These are phyloP conservation scores for Raffaelea ambrosiae DNA, from an alignment of 2,329 filamentous ascomycete species.

Conservation along the genomic window DNA sequence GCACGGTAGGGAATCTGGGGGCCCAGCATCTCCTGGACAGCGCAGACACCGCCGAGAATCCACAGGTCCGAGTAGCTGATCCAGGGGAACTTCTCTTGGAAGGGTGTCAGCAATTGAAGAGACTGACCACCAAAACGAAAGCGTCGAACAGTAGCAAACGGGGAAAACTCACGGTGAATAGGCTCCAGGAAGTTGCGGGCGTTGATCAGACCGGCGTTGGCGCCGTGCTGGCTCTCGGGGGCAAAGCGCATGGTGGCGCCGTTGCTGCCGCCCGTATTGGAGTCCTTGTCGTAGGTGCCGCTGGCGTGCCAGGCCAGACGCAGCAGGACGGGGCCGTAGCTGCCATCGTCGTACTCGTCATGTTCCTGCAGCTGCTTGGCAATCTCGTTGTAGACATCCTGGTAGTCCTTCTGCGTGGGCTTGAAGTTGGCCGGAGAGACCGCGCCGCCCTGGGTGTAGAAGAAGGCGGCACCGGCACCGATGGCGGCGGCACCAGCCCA, in stretches of 20 bases:
- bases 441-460: conserved; percentile 47
- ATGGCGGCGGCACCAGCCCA: conserved; percentile 52
- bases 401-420: conserved; percentile 80
- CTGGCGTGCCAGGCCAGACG: conserved; percentile 90
- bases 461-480: conserved; percentile 57
- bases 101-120: conserved; percentile 12
- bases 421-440: conserved; percentile 49
- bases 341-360: conserved; percentile 93
- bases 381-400: conserved; percentile 87
- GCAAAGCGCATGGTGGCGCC: conserved; percentile 95
- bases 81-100: conserved; percentile 76
- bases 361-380: conserved; percentile 74
- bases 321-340: conserved; percentile 85
- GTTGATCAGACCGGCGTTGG: conserved; percentile 80
- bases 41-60: conserved; percentile 78
- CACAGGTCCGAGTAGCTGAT: conserved; percentile 94
- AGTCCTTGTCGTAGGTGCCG: conserved; percentile 85
- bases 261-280: conserved; percentile 85
- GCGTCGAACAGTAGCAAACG: background rate
- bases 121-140: background rate
- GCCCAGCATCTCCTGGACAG: conserved; percentile 93
- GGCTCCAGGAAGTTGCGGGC: conserved; percentile 92
- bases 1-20: conserved; percentile 82
- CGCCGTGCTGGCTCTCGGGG: conserved; percentile 82
- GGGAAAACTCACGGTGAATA: conserved; percentile 59